Percentiles rank a stretch among this genome's conserved stretches.
Conservation (phyloP, 192 early-diverging fungal genomes). For the Coemansia sp. region DNA sequence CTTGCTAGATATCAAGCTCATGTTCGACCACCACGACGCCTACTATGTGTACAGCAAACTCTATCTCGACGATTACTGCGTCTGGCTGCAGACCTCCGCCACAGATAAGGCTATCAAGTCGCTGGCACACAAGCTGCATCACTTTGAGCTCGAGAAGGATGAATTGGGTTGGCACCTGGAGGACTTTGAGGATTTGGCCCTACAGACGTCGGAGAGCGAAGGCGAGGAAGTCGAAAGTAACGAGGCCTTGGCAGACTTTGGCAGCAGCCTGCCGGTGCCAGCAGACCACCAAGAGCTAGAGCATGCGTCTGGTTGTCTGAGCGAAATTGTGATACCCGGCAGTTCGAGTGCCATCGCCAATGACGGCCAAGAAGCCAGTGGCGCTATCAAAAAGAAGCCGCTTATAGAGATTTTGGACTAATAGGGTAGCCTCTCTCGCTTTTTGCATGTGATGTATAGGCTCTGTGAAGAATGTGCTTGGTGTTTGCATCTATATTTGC, state of each 20-base stretch:
- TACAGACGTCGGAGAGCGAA: slow-evolving; percentile 54
- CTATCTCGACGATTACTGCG: slow-evolving; percentile 93
- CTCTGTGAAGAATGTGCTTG: background rate
- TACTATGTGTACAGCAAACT: slow-evolving; percentile 87
- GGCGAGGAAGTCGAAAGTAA: background rate
- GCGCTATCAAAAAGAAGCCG: background rate
- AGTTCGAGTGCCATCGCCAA: background rate
- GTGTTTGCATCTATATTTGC: background rate
- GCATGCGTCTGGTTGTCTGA: background rate
- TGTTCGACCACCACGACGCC: slow-evolving; percentile 83
- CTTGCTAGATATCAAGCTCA: slow-evolving; percentile 71
- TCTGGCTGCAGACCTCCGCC: slow-evolving; percentile 81
- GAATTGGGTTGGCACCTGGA: slow-evolving; percentile 77
- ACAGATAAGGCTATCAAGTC: slow-evolving; percentile 72
- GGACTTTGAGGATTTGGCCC: slow-evolving; percentile 70
- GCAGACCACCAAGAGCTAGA: background rate
- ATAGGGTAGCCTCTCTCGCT: background rate
- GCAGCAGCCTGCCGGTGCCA: background rate
- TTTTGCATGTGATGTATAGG: background rate
- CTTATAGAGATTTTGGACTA: slow-evolving; percentile 8
- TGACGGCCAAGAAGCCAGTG: background rate
- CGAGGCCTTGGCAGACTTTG: background rate
- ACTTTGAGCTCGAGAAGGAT: slow-evolving; percentile 64
- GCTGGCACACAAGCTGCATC: slow-evolving; percentile 78
- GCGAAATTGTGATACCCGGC: background rate